Evolutionary conservation across 108 stramenopile species (phyloP), one percentile per base, ranked within the genome.

Genomic region (Nitzschia putrida): DNA sequence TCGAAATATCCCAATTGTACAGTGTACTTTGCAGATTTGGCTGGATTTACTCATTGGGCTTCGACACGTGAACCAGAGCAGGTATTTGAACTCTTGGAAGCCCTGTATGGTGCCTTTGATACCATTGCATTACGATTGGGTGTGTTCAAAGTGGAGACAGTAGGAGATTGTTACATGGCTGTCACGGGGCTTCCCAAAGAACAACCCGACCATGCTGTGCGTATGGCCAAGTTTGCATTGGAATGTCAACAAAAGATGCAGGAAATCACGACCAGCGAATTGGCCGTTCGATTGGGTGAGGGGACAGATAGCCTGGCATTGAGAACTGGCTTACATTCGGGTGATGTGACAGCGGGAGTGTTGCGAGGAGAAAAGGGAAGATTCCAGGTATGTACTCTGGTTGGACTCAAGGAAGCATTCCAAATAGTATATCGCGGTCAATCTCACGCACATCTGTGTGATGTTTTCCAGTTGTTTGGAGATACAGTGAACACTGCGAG

Each of bases 281-380:
- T 81, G 34, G 66, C 64, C 24, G 54, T 64, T 18, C 57, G 25
- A 16, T 60, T 80, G 16, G 74, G 71, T 14, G 54, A 53, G 3
- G 76, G 57, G 7, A 86, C 80, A 11, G 69, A n/a, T 10, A 45
- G 69, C 45, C 51, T 86, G 41, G 57, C 56, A 2, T 58, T 86
- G 49, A 45, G 85, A 45, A 38, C 14, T 25, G 58, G 58, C 10
- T 20, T 66, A 11, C 65, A 66, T n/a, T 49, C 45, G 1, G 65
- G 65, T 2, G 39, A 34, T 49, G 65, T 66, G 37, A 66, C 52
- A 9, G 65, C 52, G 2, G 65, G 65, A 20, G 65, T 66, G 1
- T 39, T 66, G 34, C 23, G 52, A 1, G 65, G 65, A 23, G 65
- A 66, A 8, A 49, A 49, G 47, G n/a, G 47, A 5, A 16, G 47